These are phyloP conservation scores for Pigoraptor vietnamica DNA, from an alignment of 78 protist genomes.

Conservation along the genomic window DNA sequence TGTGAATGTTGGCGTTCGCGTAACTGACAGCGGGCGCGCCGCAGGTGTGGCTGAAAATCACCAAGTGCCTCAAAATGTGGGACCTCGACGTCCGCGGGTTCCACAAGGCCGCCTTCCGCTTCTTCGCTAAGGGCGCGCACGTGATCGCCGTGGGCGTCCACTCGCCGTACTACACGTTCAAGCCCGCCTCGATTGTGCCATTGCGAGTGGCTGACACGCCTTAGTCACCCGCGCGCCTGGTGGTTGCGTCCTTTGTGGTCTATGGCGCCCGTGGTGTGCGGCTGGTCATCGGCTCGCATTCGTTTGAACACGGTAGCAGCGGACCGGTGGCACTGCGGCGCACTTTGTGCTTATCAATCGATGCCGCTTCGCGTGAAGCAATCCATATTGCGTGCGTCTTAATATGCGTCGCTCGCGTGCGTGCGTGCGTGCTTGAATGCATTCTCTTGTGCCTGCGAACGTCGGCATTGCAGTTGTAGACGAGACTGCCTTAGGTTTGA, in stretches of 20 bases:
- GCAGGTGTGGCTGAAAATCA: background rate
- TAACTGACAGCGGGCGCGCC: background rate
- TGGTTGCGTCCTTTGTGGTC: background rate
- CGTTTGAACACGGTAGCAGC: no score
- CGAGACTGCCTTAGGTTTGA: no score
- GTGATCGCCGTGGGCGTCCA: background rate
- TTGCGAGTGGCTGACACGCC: background rate
- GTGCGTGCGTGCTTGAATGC: background rate
- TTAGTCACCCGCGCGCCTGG: background rate
- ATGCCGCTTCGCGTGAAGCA: no score
- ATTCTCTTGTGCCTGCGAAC: background rate
- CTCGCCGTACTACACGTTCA: background rate
- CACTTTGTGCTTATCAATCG: no score
- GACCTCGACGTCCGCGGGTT: constrained; percentile 15
- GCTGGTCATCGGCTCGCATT: no score
- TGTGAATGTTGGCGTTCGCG: no score
- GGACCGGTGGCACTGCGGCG: no score
- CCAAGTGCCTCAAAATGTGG: background rate
- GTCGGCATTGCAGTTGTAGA: no score
- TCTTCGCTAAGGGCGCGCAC: background rate
- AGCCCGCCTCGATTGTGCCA: no score
- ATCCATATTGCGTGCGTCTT: no score
- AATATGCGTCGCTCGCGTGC: no score
- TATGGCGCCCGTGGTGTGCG: background rate
- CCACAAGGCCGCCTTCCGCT: background rate